phyloP scores from a whole-genome alignment of 2,329 filamentous ascomycete genomes.

The Neopestalotiopsis clavispora region DNA sequence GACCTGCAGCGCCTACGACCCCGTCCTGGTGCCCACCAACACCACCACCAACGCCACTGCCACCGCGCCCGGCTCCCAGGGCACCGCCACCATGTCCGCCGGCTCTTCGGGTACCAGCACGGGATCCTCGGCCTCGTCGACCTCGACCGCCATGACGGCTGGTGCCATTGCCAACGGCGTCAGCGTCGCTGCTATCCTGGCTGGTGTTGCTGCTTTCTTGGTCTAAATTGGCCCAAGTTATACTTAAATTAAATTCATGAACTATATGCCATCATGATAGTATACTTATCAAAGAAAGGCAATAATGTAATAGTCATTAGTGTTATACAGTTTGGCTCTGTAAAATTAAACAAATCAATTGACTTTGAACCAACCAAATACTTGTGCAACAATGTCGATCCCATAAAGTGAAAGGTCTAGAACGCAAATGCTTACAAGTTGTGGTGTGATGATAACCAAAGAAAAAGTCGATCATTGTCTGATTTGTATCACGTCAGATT shows the following conservation, averaged over 20 bases:
- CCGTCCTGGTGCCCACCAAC: slow-evolving; percentile 29
- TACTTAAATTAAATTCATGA: background rate
- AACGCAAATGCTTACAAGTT: background rate
- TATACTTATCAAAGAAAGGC: too few species aligned
- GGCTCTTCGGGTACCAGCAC: background rate
- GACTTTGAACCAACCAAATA: too few species aligned
- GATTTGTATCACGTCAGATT: background rate
- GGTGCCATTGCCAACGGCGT: slow-evolving; percentile 33
- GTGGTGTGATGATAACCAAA: background rate
- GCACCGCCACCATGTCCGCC: slow-evolving; percentile 11
- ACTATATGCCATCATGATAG: too few species aligned
- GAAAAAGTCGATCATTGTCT: background rate
- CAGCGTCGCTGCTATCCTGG: slow-evolving; percentile 31
- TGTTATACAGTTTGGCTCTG: too few species aligned
- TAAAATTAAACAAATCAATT: too few species aligned
- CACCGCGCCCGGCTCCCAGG: slow-evolving; percentile 17
- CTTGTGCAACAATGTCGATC: background rate
- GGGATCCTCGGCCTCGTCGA: slow-evolving; percentile 19
- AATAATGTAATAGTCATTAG: too few species aligned
- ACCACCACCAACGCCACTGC: slow-evolving; percentile 23
- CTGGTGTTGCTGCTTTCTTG: slow-evolving; percentile 34
- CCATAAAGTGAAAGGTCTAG: background rate
- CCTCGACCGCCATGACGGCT: slow-evolving; percentile 22
- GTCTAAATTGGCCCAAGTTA: slow-evolving; percentile 24
- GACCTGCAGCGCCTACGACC: slow-evolving; percentile 50